These are phyloP conservation scores for Lactifluus subvellereus DNA, from an alignment of 768 basidiomycete species.

Conservation along the genomic window DNA sequence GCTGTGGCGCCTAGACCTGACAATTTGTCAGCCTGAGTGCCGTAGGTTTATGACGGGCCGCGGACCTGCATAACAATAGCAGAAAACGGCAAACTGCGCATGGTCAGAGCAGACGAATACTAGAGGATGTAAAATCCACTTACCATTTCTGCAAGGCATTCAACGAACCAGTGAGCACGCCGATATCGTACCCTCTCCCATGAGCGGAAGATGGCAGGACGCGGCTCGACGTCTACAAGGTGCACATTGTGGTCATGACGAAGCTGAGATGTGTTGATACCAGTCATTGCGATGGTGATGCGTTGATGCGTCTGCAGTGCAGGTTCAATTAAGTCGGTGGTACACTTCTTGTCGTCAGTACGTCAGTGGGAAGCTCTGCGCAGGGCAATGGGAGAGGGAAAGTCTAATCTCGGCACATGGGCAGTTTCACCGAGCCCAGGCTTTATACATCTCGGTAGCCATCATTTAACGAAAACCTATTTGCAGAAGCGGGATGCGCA, in stretches of 20 bases:
- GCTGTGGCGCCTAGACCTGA: constrained; percentile 34
- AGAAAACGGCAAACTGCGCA: constrained; percentile 20
- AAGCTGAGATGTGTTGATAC: not conserved
- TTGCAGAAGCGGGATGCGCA: not conserved
- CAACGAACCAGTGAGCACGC: constrained; percentile 47
- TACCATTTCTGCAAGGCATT: constrained; percentile 60
- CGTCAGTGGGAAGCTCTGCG: not conserved
- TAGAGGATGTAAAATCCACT: constrained; percentile 12
- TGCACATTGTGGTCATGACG: constrained; percentile 29
- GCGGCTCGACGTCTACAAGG: constrained; percentile 40
- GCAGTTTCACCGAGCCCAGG: not conserved
- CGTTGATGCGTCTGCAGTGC: not conserved
- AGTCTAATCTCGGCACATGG: not conserved
- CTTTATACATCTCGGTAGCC: constrained; percentile 3
- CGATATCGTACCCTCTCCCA: constrained; percentile 44
- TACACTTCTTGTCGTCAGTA: not conserved
- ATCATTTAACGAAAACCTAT: not conserved
- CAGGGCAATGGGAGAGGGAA: not conserved
- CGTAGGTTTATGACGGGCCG: not conserved
- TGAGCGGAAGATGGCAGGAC: constrained; percentile 35
- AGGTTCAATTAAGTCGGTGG: not conserved
- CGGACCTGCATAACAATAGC: constrained; percentile 21
- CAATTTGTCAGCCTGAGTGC: not conserved
- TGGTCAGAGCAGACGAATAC: not conserved
- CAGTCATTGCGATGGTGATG: not conserved